phyloP scores from a whole-genome alignment of 495 filamentous ascomycete species.

The Neurospora sp. region DNA sequence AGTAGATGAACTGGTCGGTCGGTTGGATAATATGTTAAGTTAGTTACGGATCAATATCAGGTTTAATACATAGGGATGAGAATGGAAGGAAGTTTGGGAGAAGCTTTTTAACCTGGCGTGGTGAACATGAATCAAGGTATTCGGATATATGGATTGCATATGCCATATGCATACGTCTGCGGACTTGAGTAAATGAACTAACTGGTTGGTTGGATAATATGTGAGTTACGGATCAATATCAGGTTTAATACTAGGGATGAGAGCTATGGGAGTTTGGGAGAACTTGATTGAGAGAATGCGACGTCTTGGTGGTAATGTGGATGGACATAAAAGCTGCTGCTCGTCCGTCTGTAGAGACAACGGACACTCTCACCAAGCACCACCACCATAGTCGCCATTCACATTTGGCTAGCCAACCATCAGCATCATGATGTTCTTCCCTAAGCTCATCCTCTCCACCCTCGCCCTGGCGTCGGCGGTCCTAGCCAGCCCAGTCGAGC shows the following conservation, averaged over 20 bases:
- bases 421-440: conserved; percentile 9
- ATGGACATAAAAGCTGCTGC: background rate
- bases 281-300: background rate
- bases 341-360: background rate
- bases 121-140: background rate
- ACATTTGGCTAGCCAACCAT: background rate
- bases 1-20: background rate
- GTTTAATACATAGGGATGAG: background rate
- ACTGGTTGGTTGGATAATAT: conserved; percentile 1
- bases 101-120: background rate
- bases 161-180: too few species aligned
- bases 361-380: background rate
- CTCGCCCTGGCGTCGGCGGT: conserved; percentile 5
- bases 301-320: background rate
- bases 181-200: background rate
- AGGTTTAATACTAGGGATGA: background rate
- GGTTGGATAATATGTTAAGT: conserved; percentile 1
- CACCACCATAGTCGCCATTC: background rate
- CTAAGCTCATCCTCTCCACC: conserved; percentile 2
- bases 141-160: background rate
- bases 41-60: background rate
- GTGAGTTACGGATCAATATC: background rate
- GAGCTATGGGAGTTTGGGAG: background rate
- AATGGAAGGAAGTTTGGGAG: too few species aligned
- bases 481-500: conserved; percentile 6